Evolutionary conservation across 2,329 filamentous ascomycete species (phyloP).

Genomic region (Beauveria asiatica): DNA sequence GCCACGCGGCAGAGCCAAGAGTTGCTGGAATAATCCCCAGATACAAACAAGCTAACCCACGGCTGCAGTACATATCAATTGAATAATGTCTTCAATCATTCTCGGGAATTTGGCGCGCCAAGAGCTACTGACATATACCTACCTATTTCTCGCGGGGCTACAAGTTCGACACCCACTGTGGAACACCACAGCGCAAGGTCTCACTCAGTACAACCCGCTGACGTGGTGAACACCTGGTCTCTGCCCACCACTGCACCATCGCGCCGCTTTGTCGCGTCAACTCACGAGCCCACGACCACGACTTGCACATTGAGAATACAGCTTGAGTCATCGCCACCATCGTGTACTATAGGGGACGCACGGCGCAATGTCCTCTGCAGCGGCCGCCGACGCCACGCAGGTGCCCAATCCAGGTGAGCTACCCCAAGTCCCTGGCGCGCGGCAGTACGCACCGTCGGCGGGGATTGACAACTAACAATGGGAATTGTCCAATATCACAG

Average conservation of each 20-base stretch:
- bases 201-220: neutral
- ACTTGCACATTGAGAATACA: slow-evolving; percentile 19
- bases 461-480: slow-evolving; percentile 14
- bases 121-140: neutral
- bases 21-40: too few species aligned
- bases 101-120: neutral
- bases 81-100: neutral
- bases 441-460: neutral
- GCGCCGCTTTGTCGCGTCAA: slow-evolving; percentile 8
- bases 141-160: neutral
- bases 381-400: slow-evolving; percentile 27
- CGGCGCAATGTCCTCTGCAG: slow-evolving; percentile 31
- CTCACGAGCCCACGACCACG: slow-evolving; percentile 5
- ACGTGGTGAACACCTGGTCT: slow-evolving; percentile 3
- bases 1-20: too few species aligned
- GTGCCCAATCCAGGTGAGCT: slow-evolving; percentile 28
- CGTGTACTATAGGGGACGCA: neutral
- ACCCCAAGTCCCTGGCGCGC: neutral
- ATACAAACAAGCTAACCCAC: neutral
- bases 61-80: neutral
- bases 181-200: neutral
- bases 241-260: slow-evolving; percentile 1
- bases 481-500: slow-evolving; percentile 12
- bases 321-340: neutral
- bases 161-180: neutral